Percentiles rank a stretch among this genome's conserved stretches.
phyloP scores from a whole-genome alignment of 345 rosid species.

The Aethionema arabicum region DNA sequence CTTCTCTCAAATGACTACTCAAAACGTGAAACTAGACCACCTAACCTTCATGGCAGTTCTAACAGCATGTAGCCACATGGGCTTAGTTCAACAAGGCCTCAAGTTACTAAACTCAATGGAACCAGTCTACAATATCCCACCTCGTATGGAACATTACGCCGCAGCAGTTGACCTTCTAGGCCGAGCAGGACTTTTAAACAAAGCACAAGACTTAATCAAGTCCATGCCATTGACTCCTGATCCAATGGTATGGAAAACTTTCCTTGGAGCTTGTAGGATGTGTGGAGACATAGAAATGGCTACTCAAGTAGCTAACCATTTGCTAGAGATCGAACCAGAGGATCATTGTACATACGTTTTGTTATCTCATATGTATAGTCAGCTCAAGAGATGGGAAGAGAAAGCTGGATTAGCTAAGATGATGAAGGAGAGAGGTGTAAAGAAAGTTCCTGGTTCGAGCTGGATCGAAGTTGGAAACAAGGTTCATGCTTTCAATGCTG shows the following conservation, averaged over 20 bases:
- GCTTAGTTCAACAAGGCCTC: conserved; percentile 59
- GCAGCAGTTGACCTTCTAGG: conserved; percentile 78
- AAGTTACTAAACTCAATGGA: conserved; percentile 57
- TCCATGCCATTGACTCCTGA: conserved; percentile 68
- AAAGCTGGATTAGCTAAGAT: conserved; percentile 57
- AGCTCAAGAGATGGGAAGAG: conserved; percentile 59
- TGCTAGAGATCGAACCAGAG: conserved; percentile 62
- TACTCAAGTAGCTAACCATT: conserved; percentile 52
- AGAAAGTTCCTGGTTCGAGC: conserved; percentile 85
- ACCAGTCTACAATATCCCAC: conserved; percentile 52
- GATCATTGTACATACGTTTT: conserved; percentile 72
- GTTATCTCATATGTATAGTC: conserved; percentile 67
- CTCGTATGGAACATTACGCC: conserved; percentile 77
- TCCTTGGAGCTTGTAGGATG: conserved; percentile 70
- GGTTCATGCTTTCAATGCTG: conserved; percentile 67
- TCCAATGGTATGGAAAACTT: conserved; percentile 69
- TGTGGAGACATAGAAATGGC: conserved; percentile 70
- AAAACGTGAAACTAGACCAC: conserved; percentile 59
- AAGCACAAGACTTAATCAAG: conserved; percentile 56
- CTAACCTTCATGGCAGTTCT: conserved; percentile 67
- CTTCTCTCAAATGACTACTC: conserved; percentile 55
- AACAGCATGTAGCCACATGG: conserved; percentile 79
- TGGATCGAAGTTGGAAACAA: conserved; percentile 65
- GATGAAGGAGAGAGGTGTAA: conserved; percentile 74
- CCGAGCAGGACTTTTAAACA: conserved; percentile 52